Percentiles rank a stretch among this genome's conserved stretches.
Evolutionary conservation across 2,329 filamentous ascomycete genomes (phyloP).

Genomic region (Cordyceps fumosorosea): DNA sequence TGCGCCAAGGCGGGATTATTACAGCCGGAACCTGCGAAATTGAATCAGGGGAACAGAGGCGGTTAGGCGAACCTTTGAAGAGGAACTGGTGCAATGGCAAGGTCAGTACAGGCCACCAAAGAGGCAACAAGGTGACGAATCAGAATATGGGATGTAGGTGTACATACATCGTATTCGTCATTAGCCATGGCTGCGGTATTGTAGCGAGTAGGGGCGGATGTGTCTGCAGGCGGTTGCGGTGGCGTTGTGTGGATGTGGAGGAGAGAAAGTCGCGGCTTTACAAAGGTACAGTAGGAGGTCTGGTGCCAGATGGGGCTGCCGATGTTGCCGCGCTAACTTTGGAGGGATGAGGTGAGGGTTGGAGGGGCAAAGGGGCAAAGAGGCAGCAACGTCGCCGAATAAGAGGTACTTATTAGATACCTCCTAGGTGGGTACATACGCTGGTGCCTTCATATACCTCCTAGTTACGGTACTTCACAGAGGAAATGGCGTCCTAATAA

Average conservation of each 20-base stretch:
- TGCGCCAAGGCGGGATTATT: slow-evolving; percentile 15
- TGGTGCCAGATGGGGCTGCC: slow-evolving; percentile 7
- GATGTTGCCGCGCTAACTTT: neutral
- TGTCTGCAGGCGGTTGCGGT: slow-evolving; percentile 7
- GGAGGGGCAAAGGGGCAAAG: neutral
- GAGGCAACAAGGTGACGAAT: slow-evolving; percentile 1
- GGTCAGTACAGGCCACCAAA: slow-evolving; percentile 22
- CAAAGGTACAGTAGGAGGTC: slow-evolving; percentile 2
- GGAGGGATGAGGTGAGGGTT: neutral
- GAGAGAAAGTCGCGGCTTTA: slow-evolving; percentile 12
- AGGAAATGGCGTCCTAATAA: too few species aligned
- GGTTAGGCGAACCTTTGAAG: slow-evolving; percentile 74
- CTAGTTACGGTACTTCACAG: too few species aligned
- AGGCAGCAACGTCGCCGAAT: too few species aligned
- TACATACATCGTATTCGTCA: slow-evolving; percentile 98
- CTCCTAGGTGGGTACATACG: too few species aligned
- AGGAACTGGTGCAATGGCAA: slow-evolving; percentile 64
- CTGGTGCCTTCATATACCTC: too few species aligned
- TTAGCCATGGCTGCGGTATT: slow-evolving; percentile 73
- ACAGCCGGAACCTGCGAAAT: neutral
- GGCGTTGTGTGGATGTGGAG: slow-evolving; percentile 13
- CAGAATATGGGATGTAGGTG: slow-evolving; percentile 18
- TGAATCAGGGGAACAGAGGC: slow-evolving; percentile 2
- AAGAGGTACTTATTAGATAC: too few species aligned
- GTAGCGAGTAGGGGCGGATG: neutral